Conservation (phyloP, 1,139 yeast species). For the Suhomyces maxii region DNA sequence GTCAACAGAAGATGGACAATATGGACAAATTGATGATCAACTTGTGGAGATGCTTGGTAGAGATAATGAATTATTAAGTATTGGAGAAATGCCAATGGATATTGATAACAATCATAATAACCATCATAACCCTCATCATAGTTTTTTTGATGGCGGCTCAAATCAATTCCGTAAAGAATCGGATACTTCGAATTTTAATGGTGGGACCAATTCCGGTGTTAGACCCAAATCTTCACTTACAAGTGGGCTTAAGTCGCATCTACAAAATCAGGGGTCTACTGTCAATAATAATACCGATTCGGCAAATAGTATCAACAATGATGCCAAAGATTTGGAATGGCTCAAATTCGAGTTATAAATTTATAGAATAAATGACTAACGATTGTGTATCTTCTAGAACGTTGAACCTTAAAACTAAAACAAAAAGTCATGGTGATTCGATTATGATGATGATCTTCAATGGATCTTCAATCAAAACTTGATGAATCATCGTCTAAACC, state of each 20-base stretch:
- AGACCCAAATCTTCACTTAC: conserved; percentile 26
- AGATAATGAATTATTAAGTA: conserved; percentile 2
- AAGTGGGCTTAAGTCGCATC: conserved; percentile 26
- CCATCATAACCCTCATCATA: too few species aligned
- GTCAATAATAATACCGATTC: background rate
- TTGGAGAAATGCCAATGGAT: conserved; percentile 10
- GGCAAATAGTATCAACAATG: conserved; percentile 13
- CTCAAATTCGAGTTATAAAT: conserved; percentile 43
- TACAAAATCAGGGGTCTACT: conserved; percentile 6
- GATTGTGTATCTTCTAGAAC: background rate
- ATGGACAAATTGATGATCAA: conserved; percentile 6
- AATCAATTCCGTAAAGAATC: background rate
- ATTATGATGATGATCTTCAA: too few species aligned
- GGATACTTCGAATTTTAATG: background rate
- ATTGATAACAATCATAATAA: conserved; percentile 7
- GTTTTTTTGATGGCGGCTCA: background rate
- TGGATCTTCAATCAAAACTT: too few species aligned
- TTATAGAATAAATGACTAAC: conserved; percentile 3
- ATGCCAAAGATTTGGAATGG: conserved; percentile 44
- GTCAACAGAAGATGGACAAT: background rate
- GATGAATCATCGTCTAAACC: too few species aligned
- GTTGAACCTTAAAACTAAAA: too few species aligned
- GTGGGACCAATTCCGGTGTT: conserved; percentile 9
- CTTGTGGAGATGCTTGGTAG: conserved; percentile 9
- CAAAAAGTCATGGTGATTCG: too few species aligned